Percentiles rank a stretch among this genome's conserved stretches.
phyloP scores from a whole-genome alignment of 805 yeast genomes.

The Candida awuae region DNA sequence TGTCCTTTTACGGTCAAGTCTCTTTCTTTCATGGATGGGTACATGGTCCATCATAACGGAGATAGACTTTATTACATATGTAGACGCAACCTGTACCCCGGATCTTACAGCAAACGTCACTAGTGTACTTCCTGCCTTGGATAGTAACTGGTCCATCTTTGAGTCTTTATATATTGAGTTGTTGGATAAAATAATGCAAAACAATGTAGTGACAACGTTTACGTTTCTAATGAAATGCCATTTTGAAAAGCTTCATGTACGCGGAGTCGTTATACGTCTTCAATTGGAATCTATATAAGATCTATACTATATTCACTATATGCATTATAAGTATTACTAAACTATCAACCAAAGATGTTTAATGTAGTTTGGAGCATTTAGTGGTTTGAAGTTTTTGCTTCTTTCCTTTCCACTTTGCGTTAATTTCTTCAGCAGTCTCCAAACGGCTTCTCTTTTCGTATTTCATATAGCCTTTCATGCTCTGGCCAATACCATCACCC shows the following conservation, averaged over 20 bases:
- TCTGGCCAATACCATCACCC: constrained; percentile 75
- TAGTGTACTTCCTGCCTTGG: constrained; percentile 63
- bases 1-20: constrained; percentile 24
- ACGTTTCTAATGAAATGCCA: no score
- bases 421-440: constrained; percentile 62
- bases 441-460: constrained; percentile 46
- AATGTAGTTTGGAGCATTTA: no score
- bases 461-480: constrained; percentile 49
- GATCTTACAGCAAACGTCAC: constrained; percentile 75
- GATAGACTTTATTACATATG: constrained; percentile 63
- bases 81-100: constrained; percentile 66
- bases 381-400: no score
- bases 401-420: constrained; percentile 50
- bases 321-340: no score
- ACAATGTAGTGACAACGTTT: no score
- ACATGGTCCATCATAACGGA: constrained; percentile 43
- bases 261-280: no score
- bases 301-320: no score
- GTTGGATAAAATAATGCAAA: constrained; percentile 44
- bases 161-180: constrained; percentile 13
- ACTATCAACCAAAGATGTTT: no score
- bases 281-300: no score
- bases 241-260: no score
- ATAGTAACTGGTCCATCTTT: constrained; percentile 33
- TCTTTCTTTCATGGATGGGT: constrained; percentile 40